These are phyloP conservation scores for Pseudofabraea citricarpa DNA, from an alignment of 2,329 filamentous ascomycete species.

Conservation along the genomic window DNA sequence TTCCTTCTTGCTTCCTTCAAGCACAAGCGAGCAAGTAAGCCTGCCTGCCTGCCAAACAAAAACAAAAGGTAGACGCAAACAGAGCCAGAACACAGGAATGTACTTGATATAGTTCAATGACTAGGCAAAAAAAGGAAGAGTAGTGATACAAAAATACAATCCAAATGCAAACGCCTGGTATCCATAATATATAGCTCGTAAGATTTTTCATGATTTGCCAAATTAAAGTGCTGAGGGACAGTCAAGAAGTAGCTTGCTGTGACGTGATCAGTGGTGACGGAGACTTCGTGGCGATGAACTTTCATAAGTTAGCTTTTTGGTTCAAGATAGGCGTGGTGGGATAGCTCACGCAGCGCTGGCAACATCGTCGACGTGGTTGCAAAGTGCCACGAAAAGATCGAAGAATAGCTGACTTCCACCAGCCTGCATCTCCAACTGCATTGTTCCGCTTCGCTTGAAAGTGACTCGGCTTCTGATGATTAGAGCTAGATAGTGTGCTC, in stretches of 20 bases:
- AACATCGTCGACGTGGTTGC: conserved; percentile 79
- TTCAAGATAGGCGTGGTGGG: no score
- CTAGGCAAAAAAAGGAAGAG: conserved; percentile 17
- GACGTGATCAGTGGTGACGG: not conserved
- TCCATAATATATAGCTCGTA: conserved; percentile 7
- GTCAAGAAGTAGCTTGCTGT: no score
- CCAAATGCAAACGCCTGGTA: conserved; percentile 21
- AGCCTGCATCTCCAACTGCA: conserved; percentile 91
- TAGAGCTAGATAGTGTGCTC: conserved; percentile 86
- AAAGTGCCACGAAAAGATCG: conserved; percentile 87
- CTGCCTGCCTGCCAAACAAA: no score
- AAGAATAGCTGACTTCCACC: conserved; percentile 84
- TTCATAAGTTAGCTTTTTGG: no score
- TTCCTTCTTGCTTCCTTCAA: no score
- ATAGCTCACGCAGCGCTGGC: conserved; percentile 49
- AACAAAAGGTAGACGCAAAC: no score
- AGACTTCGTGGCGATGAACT: conserved; percentile 10
- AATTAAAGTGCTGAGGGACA: conserved; percentile 3
- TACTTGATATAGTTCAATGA: no score
- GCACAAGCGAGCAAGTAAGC: no score
- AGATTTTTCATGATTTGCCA: not conserved
- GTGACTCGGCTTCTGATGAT: conserved; percentile 84
- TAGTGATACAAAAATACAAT: conserved; percentile 19
- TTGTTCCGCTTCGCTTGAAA: conserved; percentile 90
- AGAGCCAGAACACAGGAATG: no score